Base-by-base conservation (phyloP, 2,329 filamentous ascomycete genomes). In the Microdochium paspali region DNA sequence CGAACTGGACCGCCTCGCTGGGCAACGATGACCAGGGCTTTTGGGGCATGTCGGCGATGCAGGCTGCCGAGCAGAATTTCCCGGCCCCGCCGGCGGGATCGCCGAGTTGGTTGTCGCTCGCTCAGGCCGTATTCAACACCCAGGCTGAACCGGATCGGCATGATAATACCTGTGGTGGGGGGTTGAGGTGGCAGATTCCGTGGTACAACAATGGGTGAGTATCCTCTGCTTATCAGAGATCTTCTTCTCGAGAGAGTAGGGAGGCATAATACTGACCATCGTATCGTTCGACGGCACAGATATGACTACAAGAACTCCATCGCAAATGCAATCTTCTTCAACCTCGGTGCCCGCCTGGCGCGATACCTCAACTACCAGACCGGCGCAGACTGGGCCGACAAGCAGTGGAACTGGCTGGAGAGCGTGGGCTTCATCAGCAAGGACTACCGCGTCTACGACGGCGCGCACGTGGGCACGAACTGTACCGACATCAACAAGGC, bases 141-240 rank as follows among this genome's bases (percentile, higher is more conserved):
- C 80, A 84, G 56, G 73, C 72, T 1, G 59, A 63, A 18, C 61
- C 66, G 4, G 70, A 76, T 30, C 70, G 80, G 21, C 82, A 78
- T 72, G 76, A 84, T 54, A 53, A 60, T 0, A 70, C 70, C 1
- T 86, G 82, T 57, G 69, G 68, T 44, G 81, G 82, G 46, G 82
- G 82, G 4, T 58, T 87, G 52, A 73, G 76, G 51, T 86, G 83
- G 83, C 82, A 86, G 63, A 78, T 85, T 45, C 81, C 75, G 61
- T 64, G 72, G 2, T 74, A 71, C 54, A 81, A 83, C 55, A 70
- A 63, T 25, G 80, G 80, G 18, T 69, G 65, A 63, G 61, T 52
- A 12, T 28, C n/a, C 6, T 10, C 6, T 12, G 13, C n/a, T 23
- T 10, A n/a, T 43, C 7, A n/a, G n/a, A n/a, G n/a, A n/a, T n/a